Evolutionary conservation across 2,329 filamentous ascomycete species (phyloP).

Genomic region (Juglanconis juglandina): DNA sequence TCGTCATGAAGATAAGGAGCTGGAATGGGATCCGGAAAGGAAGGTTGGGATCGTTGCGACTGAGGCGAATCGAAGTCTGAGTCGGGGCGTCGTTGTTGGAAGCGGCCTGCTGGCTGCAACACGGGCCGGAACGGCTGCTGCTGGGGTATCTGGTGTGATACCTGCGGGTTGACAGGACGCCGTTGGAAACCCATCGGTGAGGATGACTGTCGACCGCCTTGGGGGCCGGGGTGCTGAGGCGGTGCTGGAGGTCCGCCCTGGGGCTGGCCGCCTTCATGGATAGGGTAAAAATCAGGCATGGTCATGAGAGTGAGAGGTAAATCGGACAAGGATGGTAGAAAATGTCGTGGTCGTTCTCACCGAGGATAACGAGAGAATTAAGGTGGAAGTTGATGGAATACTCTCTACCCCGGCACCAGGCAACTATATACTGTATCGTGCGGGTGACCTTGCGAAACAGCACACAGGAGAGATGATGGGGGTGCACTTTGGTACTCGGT

Average conservation of each 20-base stretch:
- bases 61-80: background rate
- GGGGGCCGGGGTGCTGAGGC: background rate
- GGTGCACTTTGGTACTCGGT: background rate
- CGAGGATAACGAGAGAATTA: background rate
- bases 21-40: background rate
- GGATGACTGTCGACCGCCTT: background rate
- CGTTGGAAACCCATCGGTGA: conserved; percentile 1
- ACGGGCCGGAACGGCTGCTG: background rate
- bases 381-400: background rate
- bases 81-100: background rate
- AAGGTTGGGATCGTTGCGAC: background rate
- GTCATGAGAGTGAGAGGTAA: background rate
- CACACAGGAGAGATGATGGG: background rate
- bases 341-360: background rate
- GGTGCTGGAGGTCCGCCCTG: background rate
- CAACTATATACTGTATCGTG: conserved; percentile 10
- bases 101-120: background rate
- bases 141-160: background rate
- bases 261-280: conserved; percentile 3
- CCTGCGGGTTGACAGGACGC: background rate
- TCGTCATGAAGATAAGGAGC: conserved; percentile 6
- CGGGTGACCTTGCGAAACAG: background rate
- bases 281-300: background rate
- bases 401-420: conserved; percentile 5
- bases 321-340: background rate